Evolutionary conservation across 2,329 filamentous ascomycete genomes (phyloP).

Genomic region (Tolypocladium album): DNA sequence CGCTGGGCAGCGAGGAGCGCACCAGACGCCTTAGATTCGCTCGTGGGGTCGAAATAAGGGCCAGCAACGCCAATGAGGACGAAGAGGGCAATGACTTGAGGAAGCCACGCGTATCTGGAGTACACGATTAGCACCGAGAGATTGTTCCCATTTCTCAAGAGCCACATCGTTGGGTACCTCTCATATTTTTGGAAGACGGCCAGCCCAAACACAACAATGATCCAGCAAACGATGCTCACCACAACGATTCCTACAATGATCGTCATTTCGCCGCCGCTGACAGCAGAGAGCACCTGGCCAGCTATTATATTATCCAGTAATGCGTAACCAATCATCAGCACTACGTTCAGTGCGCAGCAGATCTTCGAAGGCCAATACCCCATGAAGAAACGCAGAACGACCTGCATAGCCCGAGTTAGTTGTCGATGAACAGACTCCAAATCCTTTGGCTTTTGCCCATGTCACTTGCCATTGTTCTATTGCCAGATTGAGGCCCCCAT

Average conservation of each 20-base stretch:
- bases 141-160: no score
- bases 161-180: constrained; percentile 16
- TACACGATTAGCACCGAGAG: background rate
- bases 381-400: constrained; percentile 68
- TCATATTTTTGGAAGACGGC: constrained; percentile 61
- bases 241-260: constrained; percentile 67
- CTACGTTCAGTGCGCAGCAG: constrained; percentile 24
- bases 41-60: constrained; percentile 51
- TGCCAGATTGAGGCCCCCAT: constrained; percentile 62
- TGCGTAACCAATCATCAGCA: constrained; percentile 67
- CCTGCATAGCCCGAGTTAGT: constrained; percentile 7
- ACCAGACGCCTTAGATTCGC: constrained; percentile 45
- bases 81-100: constrained; percentile 62
- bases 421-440: no score
- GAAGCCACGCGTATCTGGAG: constrained; percentile 34
- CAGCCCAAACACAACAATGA: constrained; percentile 52
- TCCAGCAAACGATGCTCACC: constrained; percentile 62
- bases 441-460: background rate
- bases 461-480: constrained; percentile 56
- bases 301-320: constrained; percentile 72
- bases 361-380: constrained; percentile 44
- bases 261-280: constrained; percentile 54
- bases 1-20: constrained; percentile 50
- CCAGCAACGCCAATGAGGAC: constrained; percentile 60
- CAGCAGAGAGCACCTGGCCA: constrained; percentile 64